Percentiles rank a stretch among this genome's conserved stretches.
phyloP scores from a whole-genome alignment of 176 grass and related monocot genomes.

The Thalia dealbata region DNA sequence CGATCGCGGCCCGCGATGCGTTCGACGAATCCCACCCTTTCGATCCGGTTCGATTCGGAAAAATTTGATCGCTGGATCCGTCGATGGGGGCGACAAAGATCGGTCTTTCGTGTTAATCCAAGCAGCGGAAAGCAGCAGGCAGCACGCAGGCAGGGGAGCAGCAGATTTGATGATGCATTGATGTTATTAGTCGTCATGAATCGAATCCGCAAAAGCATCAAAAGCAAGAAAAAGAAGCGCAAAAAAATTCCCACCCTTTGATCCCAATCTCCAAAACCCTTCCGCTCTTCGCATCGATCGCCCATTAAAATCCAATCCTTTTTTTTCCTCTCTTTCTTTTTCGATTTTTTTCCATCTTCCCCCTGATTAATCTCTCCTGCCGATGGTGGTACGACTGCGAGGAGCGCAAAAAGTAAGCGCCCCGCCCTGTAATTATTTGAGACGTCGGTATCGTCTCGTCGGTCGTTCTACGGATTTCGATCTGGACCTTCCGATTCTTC shows the following conservation, averaged over 20 bases:
- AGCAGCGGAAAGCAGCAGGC: too few species aligned
- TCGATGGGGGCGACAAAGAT: too few species aligned
- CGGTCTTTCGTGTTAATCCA: too few species aligned
- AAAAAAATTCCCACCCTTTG: background rate
- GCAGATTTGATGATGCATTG: background rate
- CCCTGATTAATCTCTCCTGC: background rate
- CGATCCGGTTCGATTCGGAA: too few species aligned
- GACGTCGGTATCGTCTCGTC: background rate
- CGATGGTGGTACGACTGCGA: background rate
- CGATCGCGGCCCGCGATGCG: too few species aligned
- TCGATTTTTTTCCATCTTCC: background rate
- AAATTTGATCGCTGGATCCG: too few species aligned
- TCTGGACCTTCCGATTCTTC: background rate
- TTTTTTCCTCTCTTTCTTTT: background rate
- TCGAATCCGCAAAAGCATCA: background rate
- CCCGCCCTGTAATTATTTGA: background rate
- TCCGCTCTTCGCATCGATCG: background rate
- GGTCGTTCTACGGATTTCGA: background rate
- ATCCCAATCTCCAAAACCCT: background rate
- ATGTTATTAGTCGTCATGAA: slow-evolving; percentile 3
- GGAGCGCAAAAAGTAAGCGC: background rate
- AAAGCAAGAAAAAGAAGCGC: slow-evolving; percentile 2
- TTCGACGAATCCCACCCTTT: too few species aligned
- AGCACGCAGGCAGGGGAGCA: background rate
- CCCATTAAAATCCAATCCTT: background rate